Evolutionary conservation across 83 land plant species (phyloP), one percentile per base, ranked within the genome.

Genomic region (Diphasiastrum complanatum): DNA sequence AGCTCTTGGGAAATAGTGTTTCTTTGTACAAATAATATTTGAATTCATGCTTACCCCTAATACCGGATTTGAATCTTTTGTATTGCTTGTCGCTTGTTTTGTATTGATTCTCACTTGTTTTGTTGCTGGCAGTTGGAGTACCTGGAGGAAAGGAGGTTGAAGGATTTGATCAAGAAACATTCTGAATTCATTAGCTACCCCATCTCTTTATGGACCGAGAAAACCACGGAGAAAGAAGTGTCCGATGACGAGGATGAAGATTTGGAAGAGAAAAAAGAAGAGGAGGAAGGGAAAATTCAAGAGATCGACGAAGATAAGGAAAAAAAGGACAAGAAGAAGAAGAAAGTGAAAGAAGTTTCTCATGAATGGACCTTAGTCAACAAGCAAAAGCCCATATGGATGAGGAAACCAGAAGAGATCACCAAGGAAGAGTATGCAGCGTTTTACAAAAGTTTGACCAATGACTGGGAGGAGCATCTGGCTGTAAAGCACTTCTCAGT

Each of bases 401-500:
- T 78, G 69, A 47, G 81, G 16, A 73, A 73, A 38, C 81, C 81
- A 0, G 81, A 73, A 32, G 74, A 78, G 31, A 69, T 78, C 33
- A 68, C 73, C 1, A 68, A 73, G 57, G 76, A 77, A 33, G 79
- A 77, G 28, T 77, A 77, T 55, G 79, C 79, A 1, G 70, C 76
- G 5, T 77, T 77, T 67, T 77, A 77, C 76, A 71, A 71, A 71
- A 77, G 76, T 19, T 50, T 78, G 22, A 78, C 70, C 27, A 78
- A 74, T 48, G 78, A 78, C 34, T 78, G 81, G 81, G 81, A 78
- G 34, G 79, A 75, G 14, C 91, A 78, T 45, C 68, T 86, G 49
- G 82, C 84, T 31, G 84, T 83, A 43, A 86, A 86, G 60, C 91
- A 86, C 65, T 86, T 86, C 67, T 83, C 91, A 33, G 87, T 83